Conservation (phyloP, 345 rosid genomes). For the Dimocarpus longan region DNA sequence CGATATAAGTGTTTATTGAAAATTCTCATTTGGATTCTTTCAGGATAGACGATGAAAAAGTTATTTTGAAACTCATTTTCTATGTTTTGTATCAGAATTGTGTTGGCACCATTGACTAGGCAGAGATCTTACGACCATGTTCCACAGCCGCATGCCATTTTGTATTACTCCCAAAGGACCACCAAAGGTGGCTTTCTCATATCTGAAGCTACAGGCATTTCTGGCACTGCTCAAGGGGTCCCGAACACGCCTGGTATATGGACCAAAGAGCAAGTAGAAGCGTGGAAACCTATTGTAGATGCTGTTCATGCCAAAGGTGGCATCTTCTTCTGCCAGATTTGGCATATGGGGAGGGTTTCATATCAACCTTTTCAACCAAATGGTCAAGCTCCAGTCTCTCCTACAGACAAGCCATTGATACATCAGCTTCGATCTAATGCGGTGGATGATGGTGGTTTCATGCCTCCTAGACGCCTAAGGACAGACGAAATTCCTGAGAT, state of each 20-base stretch:
- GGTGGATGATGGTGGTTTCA: conserved; percentile 37
- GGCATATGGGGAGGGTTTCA: conserved; percentile 75
- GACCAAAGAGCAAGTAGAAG: conserved; percentile 78
- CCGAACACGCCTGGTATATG: conserved; percentile 64
- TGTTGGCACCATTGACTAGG: conserved; percentile 63
- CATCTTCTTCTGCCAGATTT: conserved; percentile 63
- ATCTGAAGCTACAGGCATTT: conserved; percentile 62
- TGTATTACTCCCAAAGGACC: conserved; percentile 70
- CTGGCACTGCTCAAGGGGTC: conserved; percentile 65
- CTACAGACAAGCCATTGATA: conserved; percentile 52
- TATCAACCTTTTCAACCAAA: conserved; percentile 58
- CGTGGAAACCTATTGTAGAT: conserved; percentile 82
- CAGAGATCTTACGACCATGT: conserved; percentile 54
- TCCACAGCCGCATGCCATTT: conserved; percentile 69
- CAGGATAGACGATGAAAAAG: too few relatives aligned
- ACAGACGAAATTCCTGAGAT: conserved; percentile 67
- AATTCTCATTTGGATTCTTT: too few relatives aligned
- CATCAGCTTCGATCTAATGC: conserved; percentile 47
- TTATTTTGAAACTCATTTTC: too few relatives aligned
- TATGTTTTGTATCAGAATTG: conserved; percentile 2
- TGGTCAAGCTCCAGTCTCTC: conserved; percentile 68
- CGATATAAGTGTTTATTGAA: too few relatives aligned
- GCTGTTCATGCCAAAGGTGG: conserved; percentile 82
- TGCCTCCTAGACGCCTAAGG: conserved; percentile 54
- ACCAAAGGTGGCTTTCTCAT: conserved; percentile 61